Percentiles rank a stretch among this genome's conserved stretches.
Conservation (phyloP, 106 monocot genomes). For the Hemerocallis citrina region DNA sequence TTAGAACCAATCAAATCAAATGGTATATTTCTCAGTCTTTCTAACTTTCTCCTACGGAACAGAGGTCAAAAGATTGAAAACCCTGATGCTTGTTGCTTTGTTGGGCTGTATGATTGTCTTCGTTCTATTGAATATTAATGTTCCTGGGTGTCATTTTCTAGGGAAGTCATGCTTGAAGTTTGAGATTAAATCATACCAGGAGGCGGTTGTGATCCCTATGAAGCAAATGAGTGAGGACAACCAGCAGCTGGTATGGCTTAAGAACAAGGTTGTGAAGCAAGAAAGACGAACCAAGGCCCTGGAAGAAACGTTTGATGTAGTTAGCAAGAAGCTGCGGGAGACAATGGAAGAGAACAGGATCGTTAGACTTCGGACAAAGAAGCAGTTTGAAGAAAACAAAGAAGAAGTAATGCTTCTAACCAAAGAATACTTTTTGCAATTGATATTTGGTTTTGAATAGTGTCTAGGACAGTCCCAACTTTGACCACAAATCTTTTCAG, state of each 20-base stretch:
- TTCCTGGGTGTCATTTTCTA: no score
- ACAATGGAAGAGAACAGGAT: constrained; percentile 51
- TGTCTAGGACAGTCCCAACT: neutral
- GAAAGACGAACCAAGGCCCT: constrained; percentile 48
- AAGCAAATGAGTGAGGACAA: constrained; percentile 91
- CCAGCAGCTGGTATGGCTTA: constrained; percentile 46
- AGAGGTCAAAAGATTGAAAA: no score
- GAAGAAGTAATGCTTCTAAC: constrained; percentile 45
- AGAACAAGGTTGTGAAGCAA: constrained; percentile 44
- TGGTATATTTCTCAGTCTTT: no score
- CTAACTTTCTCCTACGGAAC: no score
- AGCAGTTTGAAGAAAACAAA: constrained; percentile 74
- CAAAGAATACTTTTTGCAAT: neutral
- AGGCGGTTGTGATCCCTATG: constrained; percentile 82
- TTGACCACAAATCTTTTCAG: neutral
- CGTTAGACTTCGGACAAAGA: constrained; percentile 57
- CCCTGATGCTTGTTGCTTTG: no score
- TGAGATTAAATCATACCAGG: constrained; percentile 79
- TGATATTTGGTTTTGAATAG: neutral
- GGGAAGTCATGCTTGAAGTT: constrained; percentile 70
- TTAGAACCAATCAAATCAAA: no score
- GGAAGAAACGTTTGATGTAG: constrained; percentile 41
- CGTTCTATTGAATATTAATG: no score
- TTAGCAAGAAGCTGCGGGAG: constrained; percentile 64
- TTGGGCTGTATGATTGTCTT: no score